These are phyloP conservation scores for Salvia splendens DNA, from an alignment of 257 asterid species.

Conservation along the genomic window DNA sequence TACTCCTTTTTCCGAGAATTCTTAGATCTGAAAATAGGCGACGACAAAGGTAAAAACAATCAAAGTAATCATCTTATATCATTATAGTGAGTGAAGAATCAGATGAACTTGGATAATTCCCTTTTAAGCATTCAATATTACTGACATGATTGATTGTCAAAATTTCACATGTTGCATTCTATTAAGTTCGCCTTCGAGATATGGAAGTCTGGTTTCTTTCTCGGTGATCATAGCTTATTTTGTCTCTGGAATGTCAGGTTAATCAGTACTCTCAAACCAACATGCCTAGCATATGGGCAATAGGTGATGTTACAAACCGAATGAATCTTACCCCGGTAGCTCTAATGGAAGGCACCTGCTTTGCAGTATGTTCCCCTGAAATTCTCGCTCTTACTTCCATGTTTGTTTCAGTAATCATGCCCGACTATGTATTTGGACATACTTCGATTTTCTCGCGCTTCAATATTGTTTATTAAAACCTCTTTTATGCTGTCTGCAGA, in stretches of 20 bases:
- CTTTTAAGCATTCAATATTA: constrained; percentile 4
- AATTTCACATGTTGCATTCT: neutral
- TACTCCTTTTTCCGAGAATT: too few species aligned
- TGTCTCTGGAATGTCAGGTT: constrained; percentile 49
- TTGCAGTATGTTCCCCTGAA: constrained; percentile 64
- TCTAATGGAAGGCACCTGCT: constrained; percentile 89
- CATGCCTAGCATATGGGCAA: constrained; percentile 96
- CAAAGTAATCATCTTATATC: constrained; percentile 14
- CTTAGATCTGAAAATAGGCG: too few species aligned
- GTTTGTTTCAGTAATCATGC: constrained; percentile 3
- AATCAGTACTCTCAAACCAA: constrained; percentile 77
- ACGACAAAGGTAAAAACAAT: too few species aligned
- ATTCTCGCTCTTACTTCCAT: neutral
- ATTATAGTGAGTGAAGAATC: constrained; percentile 15
- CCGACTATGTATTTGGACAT: neutral
- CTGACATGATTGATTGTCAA: neutral
- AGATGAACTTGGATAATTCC: constrained; percentile 3
- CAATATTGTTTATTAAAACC: neutral
- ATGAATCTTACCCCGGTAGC: constrained; percentile 99
- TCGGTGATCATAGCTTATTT: constrained; percentile 1
- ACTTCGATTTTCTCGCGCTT: neutral
- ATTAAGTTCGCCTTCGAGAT: constrained; percentile 14
- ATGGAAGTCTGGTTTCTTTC: constrained; percentile 7
- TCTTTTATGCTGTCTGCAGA: constrained; percentile 51
- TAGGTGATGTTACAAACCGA: constrained; percentile 89